Evolutionary conservation across 257 asterid genomes (phyloP), one percentile per base, ranked within the genome.

Genomic region (Oldenlandia corymbosa): DNA sequence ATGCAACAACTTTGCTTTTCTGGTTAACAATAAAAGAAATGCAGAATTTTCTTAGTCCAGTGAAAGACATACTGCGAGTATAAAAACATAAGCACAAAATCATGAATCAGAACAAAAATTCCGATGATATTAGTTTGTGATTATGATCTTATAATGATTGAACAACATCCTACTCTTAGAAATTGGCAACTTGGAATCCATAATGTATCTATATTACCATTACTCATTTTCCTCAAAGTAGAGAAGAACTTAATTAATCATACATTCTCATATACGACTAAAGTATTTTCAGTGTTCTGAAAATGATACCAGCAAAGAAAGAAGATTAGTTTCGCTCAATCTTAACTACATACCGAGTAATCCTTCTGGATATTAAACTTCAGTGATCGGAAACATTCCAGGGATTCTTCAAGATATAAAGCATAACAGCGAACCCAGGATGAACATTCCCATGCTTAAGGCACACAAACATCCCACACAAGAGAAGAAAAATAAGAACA

Each of bases 371-470:
- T 80, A 75, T 86, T 86, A 55, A 76, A 89, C 50, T 79, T 86
- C 64, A 89, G 64, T 66, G 73, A 72, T 59, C 79, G 73, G 76
- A 75, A 89, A 76, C 94, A 89, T 67, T 84, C 87, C 65, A 89
- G 76, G 71, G 79, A 84, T 79, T 89, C 96, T 83, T 86, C 93
- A 20, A 89, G 75, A 62, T 89, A 89, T 20, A 78, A 73, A 75
- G 91, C 81, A 62, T 89, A 86, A 12, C 78, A 28, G 43, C 87
- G 95, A 63, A 86, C 76, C 95, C 95, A 88, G 42, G 82, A 56
- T 71, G 95, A 88, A 81, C 76, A 77, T 41, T 82, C 85, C 86
- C 92, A 81, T 62, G 96, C 96, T 88, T 69, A n/a, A n/a, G 45
- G 70, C 63, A 81, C 58, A 10, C 5, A 55, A 74, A n/a, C n/a